Base-by-base conservation (phyloP, 495 filamentous ascomycete species). In the Jackrogersella multiformis region DNA sequence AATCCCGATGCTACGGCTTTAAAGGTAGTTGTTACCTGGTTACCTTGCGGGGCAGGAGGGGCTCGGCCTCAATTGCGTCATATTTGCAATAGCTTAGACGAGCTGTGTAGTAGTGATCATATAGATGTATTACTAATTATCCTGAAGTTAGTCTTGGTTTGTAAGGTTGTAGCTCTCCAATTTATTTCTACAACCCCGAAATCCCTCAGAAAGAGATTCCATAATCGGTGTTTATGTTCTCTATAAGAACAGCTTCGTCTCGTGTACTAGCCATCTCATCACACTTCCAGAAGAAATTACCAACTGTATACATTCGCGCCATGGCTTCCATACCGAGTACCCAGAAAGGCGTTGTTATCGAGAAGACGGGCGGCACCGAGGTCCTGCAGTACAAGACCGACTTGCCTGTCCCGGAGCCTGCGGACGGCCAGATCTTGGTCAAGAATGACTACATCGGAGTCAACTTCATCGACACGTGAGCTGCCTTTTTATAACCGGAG, bases 401-500 rank as follows among this genome's bases (percentile, higher is more conserved):
- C 68, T 73, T 93, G 4, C 92, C 92, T 18, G 88, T 97, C 8
- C 93, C 94, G 0, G 78, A 81, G 21, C 87, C 88, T 26, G 77
- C 86, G 52, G 86, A 89, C 39, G 89, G 88, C 45, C 83, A 97
- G 60, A 63, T 97, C 26, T 84, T 98, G 2, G 86, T 98, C 45
- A 91, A 91, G 77, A 97, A 97, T 74, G 87, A 92, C 56, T 90
- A 87, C 46, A 85, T 91, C 42, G 94, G 94, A 15, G 81, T 98
- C 55, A 97, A 98, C 77, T 98, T 88, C 78, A 97, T 97, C 74
- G 90, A 92, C 72, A 91, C 84, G 85, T 88, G 79, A 56, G 80
- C 7, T 24, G 5, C 13, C 23, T n/a, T n/a, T n/a, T n/a, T n/a
- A n/a, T n/a, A n/a, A n/a, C 10, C 26, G 16, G 6, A 1, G 6